phyloP scores from a whole-genome alignment of 352 stramenopile species.

The Phytophthora pini region DNA sequence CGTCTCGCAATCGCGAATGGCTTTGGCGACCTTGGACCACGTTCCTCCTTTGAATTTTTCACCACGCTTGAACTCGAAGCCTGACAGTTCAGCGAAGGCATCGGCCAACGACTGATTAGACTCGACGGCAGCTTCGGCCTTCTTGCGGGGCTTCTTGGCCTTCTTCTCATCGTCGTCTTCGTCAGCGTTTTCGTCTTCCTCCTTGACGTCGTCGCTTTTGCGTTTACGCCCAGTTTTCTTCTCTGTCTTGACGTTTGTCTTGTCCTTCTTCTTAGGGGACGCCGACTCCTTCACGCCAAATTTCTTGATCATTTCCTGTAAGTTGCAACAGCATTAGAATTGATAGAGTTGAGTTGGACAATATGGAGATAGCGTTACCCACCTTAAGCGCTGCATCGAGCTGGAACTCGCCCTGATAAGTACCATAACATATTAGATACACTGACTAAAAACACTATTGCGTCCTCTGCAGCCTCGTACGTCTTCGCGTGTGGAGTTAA shows the following conservation, averaged over 20 bases:
- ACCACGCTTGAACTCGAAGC: slow-evolving; percentile 89
- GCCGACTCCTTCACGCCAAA: slow-evolving; percentile 61
- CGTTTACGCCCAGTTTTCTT: slow-evolving; percentile 39
- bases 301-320: slow-evolving; percentile 82
- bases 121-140: slow-evolving; percentile 53
- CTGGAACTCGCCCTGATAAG: slow-evolving; percentile 69
- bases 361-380: background rate
- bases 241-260: slow-evolving; percentile 37
- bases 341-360: too few species aligned
- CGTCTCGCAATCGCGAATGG: slow-evolving; percentile 73
- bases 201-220: slow-evolving; percentile 43
- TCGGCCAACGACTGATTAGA: slow-evolving; percentile 79
- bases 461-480: slow-evolving; percentile 33
- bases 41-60: slow-evolving; percentile 89
- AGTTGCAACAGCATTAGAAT: background rate
- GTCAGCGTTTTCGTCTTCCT: slow-evolving; percentile 49
- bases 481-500: slow-evolving; percentile 83
- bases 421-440: slow-evolving; percentile 6
- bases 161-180: slow-evolving; percentile 51
- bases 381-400: slow-evolving; percentile 75
- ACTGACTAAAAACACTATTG: background rate
- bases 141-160: slow-evolving; percentile 65
- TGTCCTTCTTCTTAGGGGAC: slow-evolving; percentile 45
- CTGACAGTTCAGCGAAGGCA: slow-evolving; percentile 82
- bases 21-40: slow-evolving; percentile 89